Conservation (phyloP, 805 yeast genomes). For the Cyberlindnera saturnus region DNA sequence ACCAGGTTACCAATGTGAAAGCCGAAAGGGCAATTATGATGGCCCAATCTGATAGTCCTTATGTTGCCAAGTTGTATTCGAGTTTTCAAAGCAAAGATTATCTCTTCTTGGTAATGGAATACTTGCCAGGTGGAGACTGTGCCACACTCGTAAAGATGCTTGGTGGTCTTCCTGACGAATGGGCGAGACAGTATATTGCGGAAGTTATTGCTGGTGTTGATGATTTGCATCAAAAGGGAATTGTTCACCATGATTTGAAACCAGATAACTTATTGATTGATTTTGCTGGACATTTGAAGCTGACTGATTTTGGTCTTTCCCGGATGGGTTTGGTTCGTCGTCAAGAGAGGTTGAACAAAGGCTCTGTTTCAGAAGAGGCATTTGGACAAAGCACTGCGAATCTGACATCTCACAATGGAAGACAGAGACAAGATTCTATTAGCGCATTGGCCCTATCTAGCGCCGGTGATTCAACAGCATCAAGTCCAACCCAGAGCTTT, state of each 20-base stretch:
- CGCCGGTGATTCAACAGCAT: slow-evolving; percentile 14
- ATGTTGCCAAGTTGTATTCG: slow-evolving; percentile 82
- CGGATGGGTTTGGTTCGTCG: slow-evolving; percentile 84
- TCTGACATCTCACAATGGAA: slow-evolving; percentile 3
- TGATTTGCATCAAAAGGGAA: slow-evolving; percentile 81
- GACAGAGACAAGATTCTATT: slow-evolving; percentile 19
- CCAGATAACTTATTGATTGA: slow-evolving; percentile 93
- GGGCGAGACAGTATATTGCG: slow-evolving; percentile 83
- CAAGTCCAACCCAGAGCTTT: slow-evolving; percentile 25
- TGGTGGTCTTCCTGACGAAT: slow-evolving; percentile 77
- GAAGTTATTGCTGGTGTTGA: slow-evolving; percentile 89
- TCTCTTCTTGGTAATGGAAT: slow-evolving; percentile 92
- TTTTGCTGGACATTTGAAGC: slow-evolving; percentile 77
- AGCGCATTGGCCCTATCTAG: slow-evolving; percentile 16
- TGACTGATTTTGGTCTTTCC: slow-evolving; percentile 93
- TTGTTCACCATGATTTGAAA: slow-evolving; percentile 90
- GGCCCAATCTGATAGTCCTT: slow-evolving; percentile 90
- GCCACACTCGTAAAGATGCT: slow-evolving; percentile 78
- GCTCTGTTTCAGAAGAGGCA: slow-evolving; percentile 17
- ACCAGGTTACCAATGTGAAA: slow-evolving; percentile 90
- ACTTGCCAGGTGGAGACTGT: slow-evolving; percentile 91
- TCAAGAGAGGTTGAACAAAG: slow-evolving; percentile 39
- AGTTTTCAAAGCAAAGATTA: slow-evolving; percentile 87
- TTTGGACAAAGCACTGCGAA: slow-evolving; percentile 14
- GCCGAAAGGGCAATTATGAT: slow-evolving; percentile 97